phyloP scores from a whole-genome alignment of 139 green algal genomes.

The Pleodorina starrii region DNA sequence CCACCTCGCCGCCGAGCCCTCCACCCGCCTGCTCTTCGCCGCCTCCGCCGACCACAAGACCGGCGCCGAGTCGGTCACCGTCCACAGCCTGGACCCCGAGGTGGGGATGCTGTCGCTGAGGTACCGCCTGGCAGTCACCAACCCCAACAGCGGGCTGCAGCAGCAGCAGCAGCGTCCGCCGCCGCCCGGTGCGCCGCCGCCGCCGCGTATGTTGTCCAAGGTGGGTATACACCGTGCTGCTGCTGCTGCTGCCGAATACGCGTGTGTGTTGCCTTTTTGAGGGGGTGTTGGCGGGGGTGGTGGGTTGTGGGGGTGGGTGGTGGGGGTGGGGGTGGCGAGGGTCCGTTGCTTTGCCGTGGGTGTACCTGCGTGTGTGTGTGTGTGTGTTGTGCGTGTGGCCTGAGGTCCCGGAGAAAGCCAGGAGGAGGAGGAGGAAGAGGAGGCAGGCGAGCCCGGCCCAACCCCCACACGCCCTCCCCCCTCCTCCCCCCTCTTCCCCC shows the following conservation, averaged over 20 bases:
- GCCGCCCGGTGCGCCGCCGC: neutral
- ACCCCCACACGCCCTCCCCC: neutral
- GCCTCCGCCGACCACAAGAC: constrained; percentile 39
- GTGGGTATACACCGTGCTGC: too few relatives aligned
- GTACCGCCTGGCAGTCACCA: constrained; percentile 35
- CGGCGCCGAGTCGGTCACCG: constrained; percentile 55
- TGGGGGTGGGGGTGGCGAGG: too few relatives aligned
- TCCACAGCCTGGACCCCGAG: constrained; percentile 66
- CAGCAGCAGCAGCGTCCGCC: neutral
- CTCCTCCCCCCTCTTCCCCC: too few relatives aligned
- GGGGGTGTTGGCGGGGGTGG: too few relatives aligned
- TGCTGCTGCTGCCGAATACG: too few relatives aligned
- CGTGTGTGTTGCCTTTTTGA: too few relatives aligned
- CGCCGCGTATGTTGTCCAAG: constrained; percentile 21
- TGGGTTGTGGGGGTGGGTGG: neutral
- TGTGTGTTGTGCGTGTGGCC: neutral
- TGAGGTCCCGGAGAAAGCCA: too few relatives aligned
- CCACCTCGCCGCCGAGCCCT: constrained; percentile 61
- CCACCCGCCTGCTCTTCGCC: constrained; percentile 55
- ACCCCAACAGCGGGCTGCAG: constrained; percentile 20
- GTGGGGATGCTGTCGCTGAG: constrained; percentile 59
- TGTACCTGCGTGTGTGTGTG: neutral
- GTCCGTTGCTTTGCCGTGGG: neutral
- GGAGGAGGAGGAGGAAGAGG: too few relatives aligned
- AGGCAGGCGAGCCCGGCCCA: too few relatives aligned